A percentile compares a stretch with the other conserved stretches of the same genome.
Evolutionary conservation across 805 yeast genomes (phyloP).

Genomic region (Kluyveromyces wickerhamii): DNA sequence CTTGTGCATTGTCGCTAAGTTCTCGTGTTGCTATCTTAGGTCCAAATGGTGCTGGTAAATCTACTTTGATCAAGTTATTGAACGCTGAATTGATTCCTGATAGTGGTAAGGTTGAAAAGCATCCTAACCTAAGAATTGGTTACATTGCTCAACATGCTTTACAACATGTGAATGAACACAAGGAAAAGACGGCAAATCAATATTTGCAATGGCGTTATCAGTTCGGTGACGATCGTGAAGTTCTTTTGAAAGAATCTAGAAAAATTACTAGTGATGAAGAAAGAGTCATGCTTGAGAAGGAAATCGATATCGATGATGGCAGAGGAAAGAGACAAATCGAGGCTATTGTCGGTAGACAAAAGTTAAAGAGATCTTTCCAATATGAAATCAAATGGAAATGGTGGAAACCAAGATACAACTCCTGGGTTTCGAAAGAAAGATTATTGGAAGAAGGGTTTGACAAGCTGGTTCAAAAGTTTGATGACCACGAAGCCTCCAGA

Average conservation of each 20-base stretch:
- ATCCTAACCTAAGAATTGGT: constrained; percentile 96
- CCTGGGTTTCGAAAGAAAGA: constrained; percentile 84
- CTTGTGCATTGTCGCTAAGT: constrained; percentile 88
- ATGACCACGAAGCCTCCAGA: constrained; percentile 98
- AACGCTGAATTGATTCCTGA: constrained; percentile 89
- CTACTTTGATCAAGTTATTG: constrained; percentile 85
- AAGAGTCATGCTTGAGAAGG: constrained; percentile 65
- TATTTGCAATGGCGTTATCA: constrained; percentile 97
- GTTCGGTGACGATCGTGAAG: constrained; percentile 97
- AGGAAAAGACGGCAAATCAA: constrained; percentile 96
- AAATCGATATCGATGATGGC: constrained; percentile 77
- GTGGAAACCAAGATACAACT: constrained; percentile 88
- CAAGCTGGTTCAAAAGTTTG: constrained; percentile 90
- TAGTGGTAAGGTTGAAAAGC: constrained; percentile 89
- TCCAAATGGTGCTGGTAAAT: constrained; percentile 98
- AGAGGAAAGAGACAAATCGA: constrained; percentile 83
- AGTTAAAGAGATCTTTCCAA: constrained; percentile 92
- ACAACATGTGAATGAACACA: constrained; percentile 94
- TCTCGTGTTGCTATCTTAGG: constrained; percentile 96
- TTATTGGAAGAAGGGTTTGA: constrained; percentile 78
- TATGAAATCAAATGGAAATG: constrained; percentile 92
- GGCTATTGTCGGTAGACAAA: constrained; percentile 96
- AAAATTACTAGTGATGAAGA: constrained; percentile 74
- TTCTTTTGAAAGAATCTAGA: constrained; percentile 85
- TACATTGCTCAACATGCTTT: constrained; percentile 98